Percentiles rank a stretch among this genome's conserved stretches.
Evolutionary conservation across 345 rosid species (phyloP).

Genomic region (Chamaenerion angustifolium): DNA sequence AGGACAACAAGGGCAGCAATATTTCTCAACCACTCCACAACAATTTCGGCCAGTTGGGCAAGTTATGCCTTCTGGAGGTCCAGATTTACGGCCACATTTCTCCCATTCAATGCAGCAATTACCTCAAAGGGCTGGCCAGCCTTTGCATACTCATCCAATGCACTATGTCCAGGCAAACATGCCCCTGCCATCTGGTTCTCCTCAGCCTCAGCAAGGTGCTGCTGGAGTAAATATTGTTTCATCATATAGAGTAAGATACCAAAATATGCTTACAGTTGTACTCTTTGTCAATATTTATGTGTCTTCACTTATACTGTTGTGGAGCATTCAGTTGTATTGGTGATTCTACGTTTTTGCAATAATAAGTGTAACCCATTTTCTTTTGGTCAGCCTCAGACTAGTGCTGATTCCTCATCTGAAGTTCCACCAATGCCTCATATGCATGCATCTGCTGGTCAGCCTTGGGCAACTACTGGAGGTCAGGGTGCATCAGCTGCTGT

Average conservation of each 20-base stretch:
- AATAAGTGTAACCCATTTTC: slow-evolving; percentile 46
- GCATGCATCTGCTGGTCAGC: slow-evolving; percentile 45
- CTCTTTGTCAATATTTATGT: not conserved
- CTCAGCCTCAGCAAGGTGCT: slow-evolving; percentile 37
- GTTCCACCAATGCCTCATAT: slow-evolving; percentile 48
- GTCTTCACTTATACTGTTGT: not conserved
- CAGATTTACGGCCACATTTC: slow-evolving; percentile 44
- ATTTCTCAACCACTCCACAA: slow-evolving; percentile 41
- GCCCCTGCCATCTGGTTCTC: slow-evolving; percentile 40
- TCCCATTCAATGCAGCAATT: slow-evolving; percentile 63
- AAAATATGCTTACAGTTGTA: slow-evolving; percentile 6
- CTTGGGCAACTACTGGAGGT: slow-evolving; percentile 52
- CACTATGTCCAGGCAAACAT: slow-evolving; percentile 47
- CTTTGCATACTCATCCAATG: slow-evolving; percentile 34
- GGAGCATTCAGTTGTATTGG: slow-evolving; percentile 6
- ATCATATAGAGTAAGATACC: slow-evolving; percentile 41
- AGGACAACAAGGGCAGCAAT: slow-evolving; percentile 53
- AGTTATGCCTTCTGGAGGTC: slow-evolving; percentile 34
- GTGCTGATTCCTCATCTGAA: slow-evolving; percentile 26
- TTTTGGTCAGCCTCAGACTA: slow-evolving; percentile 53
- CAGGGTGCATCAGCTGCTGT: slow-evolving; percentile 31
- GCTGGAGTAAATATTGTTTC: slow-evolving; percentile 44
- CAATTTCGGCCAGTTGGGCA: slow-evolving; percentile 70
- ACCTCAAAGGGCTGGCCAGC: slow-evolving; percentile 65
- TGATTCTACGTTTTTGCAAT: slow-evolving; percentile 8